Percentiles rank a stretch among this genome's conserved stretches.
Evolutionary conservation across 768 basidiomycete species (phyloP).

Genomic region (Mycena amicta): DNA sequence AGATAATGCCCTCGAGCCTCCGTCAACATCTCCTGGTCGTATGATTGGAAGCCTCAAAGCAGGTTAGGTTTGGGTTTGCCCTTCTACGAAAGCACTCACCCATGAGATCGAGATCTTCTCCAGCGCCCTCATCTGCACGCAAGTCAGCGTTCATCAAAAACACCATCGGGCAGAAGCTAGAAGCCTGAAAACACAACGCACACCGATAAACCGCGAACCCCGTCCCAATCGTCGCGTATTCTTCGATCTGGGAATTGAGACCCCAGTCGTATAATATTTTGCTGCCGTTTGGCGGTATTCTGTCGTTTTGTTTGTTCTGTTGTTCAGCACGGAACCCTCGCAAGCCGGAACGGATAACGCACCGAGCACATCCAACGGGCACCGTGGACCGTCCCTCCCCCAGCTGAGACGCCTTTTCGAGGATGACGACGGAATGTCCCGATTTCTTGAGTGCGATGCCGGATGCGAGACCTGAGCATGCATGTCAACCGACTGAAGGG

Average conservation of each 20-base stretch:
- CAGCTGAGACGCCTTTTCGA: constrained; percentile 8
- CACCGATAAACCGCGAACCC: constrained; percentile 3
- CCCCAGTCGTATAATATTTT: constrained; percentile 15
- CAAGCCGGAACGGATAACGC: neutral
- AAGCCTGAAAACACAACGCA: neutral
- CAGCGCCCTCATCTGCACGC: neutral
- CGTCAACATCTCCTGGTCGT: constrained; percentile 1
- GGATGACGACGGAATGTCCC: constrained; percentile 10
- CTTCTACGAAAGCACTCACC: neutral
- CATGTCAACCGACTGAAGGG: neutral
- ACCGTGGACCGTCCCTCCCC: constrained; percentile 3
- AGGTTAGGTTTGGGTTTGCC: neutral
- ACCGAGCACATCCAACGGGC: neutral
- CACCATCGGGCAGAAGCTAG: neutral
- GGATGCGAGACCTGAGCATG: constrained; percentile 3
- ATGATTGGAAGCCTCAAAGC: neutral
- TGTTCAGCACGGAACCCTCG: neutral
- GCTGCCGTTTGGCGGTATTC: constrained; percentile 10
- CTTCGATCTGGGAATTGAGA: neutral
- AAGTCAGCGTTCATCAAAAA: neutral
- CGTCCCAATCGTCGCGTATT: too few species aligned
- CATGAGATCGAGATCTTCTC: neutral
- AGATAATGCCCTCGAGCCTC: constrained; percentile 9
- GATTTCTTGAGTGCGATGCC: constrained; percentile 12
- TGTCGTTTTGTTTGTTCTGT: too few species aligned